These are phyloP conservation scores for Teunomyces aglyptinius DNA, from an alignment of 805 yeast species.

Conservation along the genomic window DNA sequence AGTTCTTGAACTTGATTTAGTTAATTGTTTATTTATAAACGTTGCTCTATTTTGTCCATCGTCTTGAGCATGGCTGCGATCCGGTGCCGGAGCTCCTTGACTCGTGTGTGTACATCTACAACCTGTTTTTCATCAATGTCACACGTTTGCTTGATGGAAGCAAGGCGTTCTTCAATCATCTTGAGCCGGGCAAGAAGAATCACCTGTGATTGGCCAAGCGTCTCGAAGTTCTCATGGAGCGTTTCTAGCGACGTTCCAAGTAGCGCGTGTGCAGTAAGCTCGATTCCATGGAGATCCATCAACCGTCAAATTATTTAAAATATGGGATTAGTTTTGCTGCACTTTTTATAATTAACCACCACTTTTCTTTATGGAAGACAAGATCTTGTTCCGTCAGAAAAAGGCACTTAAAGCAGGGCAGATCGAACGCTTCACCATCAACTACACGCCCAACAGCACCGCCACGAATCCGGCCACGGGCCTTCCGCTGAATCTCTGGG, in stretches of 20 bases:
- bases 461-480: conserved; percentile 6
- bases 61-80: conserved; percentile 25
- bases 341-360: too few relatives aligned
- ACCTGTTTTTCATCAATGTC: conserved; percentile 20
- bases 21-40: not conserved
- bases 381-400: conserved; percentile 33
- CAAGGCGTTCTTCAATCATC: conserved; percentile 37
- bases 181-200: conserved; percentile 50
- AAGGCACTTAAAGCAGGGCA: conserved; percentile 58
- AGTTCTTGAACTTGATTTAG: conserved; percentile 35
- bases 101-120: conserved; percentile 16
- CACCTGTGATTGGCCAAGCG: conserved; percentile 55
- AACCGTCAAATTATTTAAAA: too few relatives aligned
- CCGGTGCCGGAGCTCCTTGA: conserved; percentile 32
- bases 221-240: conserved; percentile 49
- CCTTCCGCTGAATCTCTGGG: conserved; percentile 37
- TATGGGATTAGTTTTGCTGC: not conserved
- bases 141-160: conserved; percentile 20
- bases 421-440: conserved; percentile 52
- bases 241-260: conserved; percentile 54
- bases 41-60: conserved; percentile 35
- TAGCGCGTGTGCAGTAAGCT: conserved; percentile 55
- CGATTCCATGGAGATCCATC: conserved; percentile 55
- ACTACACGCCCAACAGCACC: conserved; percentile 42
- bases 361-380: conserved; percentile 4